Evolutionary conservation across 139 green algal genomes (phyloP).

Genomic region (Tetraselmis chui): DNA sequence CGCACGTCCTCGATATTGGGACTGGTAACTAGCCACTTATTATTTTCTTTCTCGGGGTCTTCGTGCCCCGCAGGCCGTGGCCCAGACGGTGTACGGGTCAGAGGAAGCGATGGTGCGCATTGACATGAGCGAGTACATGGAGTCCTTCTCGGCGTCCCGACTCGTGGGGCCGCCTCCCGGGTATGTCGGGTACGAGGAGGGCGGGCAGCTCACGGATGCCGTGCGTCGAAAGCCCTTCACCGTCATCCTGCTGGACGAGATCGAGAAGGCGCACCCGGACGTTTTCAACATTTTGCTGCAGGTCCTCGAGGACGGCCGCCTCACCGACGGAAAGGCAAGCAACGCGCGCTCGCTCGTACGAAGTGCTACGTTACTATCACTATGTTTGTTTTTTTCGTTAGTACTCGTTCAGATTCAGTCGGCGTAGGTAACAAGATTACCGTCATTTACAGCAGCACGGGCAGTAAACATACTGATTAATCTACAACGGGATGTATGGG

Average conservation of each 20-base stretch:
- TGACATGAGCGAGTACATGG: conserved; percentile 99
- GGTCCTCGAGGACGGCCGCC: conserved; percentile 76
- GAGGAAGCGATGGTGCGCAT: conserved; percentile 55
- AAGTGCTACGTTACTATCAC: no score
- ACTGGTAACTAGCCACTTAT: no score
- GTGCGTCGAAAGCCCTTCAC: conserved; percentile 94
- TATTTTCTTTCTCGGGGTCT: no score
- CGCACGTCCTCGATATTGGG: no score
- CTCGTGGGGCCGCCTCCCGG: conserved; percentile 98
- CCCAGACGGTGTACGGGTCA: conserved; percentile 28
- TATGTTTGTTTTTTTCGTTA: no score
- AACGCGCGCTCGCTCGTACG: no score
- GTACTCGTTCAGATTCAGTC: no score
- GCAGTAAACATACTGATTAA: no score
- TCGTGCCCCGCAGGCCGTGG: neutral
- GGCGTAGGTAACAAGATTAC: no score
- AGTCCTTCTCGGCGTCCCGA: conserved; percentile 98
- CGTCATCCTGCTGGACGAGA: conserved; percentile 99
- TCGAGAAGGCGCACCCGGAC: conserved; percentile 99
- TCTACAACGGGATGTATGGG: no score
- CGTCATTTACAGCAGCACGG: no score
- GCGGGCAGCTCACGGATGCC: conserved; percentile 97
- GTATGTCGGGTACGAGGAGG: conserved; percentile 98
- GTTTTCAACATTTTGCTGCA: conserved; percentile 99
- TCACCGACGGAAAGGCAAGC: conserved; percentile 68